Evolutionary conservation across 2,329 filamentous ascomycete genomes (phyloP).

Genomic region (Cyphellophora attinorum): DNA sequence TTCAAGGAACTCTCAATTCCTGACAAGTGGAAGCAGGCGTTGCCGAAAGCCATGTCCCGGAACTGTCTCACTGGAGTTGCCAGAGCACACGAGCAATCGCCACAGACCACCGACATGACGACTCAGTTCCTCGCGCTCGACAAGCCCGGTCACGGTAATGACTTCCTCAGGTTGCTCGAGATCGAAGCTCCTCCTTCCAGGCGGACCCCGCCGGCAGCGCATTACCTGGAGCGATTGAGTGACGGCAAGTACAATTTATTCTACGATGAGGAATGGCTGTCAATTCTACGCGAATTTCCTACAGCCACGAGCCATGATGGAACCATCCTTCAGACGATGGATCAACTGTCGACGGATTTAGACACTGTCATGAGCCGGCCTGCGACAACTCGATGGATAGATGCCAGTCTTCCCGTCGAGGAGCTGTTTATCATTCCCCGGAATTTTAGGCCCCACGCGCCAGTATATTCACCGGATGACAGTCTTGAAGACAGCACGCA

Average conservation of each 20-base stretch:
- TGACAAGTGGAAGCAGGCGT: conserved; percentile 26
- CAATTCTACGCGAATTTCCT: conserved; percentile 78
- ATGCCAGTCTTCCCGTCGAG: conserved; percentile 58
- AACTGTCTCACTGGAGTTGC: too few relatives aligned
- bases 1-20: conserved; percentile 48
- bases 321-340: conserved; percentile 42
- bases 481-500: conserved; percentile 51
- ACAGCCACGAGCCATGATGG: conserved; percentile 56
- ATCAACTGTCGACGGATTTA: conserved; percentile 54
- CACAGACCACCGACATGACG: conserved; percentile 64
- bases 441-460: conserved; percentile 70
- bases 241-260: conserved; percentile 50
- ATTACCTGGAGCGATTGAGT: conserved; percentile 3
- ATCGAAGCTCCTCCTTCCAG: conserved; percentile 41
- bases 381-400: too few relatives aligned
- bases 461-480: conserved; percentile 51
- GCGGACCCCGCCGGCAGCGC: conserved; percentile 3
- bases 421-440: conserved; percentile 60
- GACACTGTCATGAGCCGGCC: too few relatives aligned
- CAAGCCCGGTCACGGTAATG: conserved; percentile 71
- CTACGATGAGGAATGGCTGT: conserved; percentile 93
- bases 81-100: conserved; percentile 30
- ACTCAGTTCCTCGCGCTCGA: conserved; percentile 85
- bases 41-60: conserved; percentile 21
- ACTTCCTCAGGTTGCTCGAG: conserved; percentile 72